These are phyloP conservation scores for Pichia inconspicua DNA, from an alignment of 1,139 yeast genomes.

Conservation along the genomic window DNA sequence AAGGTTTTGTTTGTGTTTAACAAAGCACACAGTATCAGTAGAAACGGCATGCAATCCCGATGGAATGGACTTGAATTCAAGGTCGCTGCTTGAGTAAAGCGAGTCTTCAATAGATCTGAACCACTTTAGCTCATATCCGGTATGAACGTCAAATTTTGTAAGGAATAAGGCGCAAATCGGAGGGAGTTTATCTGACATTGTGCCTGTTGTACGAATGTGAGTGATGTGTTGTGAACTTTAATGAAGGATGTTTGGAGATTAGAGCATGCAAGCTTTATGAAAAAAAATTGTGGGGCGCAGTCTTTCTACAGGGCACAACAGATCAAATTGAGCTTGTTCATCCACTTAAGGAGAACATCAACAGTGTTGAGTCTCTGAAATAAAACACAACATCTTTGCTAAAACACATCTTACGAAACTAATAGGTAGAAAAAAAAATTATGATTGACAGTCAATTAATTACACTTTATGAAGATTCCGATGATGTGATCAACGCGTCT, in stretches of 20 bases:
- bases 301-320: no score
- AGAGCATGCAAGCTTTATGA: no score
- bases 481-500: background rate
- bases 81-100: conserved; percentile 28
- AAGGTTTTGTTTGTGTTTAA: conserved; percentile 26
- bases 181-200: conserved; percentile 11
- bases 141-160: conserved; percentile 53
- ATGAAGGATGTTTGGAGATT: no score
- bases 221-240: no score
- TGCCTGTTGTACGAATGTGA: background rate
- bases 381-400: background rate
- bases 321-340: no score
- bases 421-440: background rate
- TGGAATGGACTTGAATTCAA: conserved; percentile 73
- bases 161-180: conserved; percentile 46
- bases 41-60: conserved; percentile 70
- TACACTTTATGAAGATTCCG: background rate
- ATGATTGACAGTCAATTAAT: background rate
- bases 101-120: conserved; percentile 28
- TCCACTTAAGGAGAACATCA: no score
- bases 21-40: conserved; percentile 48
- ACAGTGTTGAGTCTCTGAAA: no score
- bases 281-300: no score
- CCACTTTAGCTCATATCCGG: conserved; percentile 61
- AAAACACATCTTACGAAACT: background rate